Conservation (phyloP, 2,329 filamentous ascomycete species). For the Trichoderma sp. region DNA sequence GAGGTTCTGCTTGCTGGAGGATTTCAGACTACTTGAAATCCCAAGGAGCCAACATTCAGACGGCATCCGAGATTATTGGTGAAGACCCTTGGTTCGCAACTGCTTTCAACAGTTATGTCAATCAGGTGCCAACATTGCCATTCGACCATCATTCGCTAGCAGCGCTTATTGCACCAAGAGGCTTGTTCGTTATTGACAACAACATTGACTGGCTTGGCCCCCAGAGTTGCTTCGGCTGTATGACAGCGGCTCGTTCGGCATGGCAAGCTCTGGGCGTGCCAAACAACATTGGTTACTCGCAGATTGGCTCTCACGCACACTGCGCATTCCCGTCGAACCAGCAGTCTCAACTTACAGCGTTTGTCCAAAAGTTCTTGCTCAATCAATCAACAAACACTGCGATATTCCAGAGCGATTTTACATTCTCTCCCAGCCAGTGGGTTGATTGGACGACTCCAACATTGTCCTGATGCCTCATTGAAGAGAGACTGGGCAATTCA, state of each 20-base stretch:
- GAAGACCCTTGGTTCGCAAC: constrained; percentile 10
- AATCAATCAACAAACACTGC: neutral
- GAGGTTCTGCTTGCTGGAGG: constrained; percentile 3
- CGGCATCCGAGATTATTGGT: constrained; percentile 4
- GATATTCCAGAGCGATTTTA: constrained; percentile 6
- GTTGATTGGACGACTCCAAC: neutral
- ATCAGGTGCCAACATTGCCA: neutral
- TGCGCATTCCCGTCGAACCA: constrained; percentile 6
- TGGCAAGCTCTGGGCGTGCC: constrained; percentile 5
- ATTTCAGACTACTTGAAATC: constrained; percentile 3
- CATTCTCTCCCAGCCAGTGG: neutral
- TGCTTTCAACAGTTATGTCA: constrained; percentile 3
- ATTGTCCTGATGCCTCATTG: neutral
- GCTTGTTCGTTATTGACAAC: neutral
- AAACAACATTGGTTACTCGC: constrained; percentile 1
- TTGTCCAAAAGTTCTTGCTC: constrained; percentile 5
- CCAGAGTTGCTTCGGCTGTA: constrained; percentile 9
- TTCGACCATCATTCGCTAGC: constrained; percentile 3
- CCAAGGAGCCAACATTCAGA: constrained; percentile 10
- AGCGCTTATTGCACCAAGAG: neutral
- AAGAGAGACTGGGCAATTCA: neutral
- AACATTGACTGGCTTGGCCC: constrained; percentile 12
- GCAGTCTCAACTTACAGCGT: constrained; percentile 4
- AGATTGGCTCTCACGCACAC: constrained; percentile 12
- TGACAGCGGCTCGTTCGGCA: constrained; percentile 5